Evolutionary conservation across 2,329 filamentous ascomycete species (phyloP).

Genomic region (Cercospora brassicicola): DNA sequence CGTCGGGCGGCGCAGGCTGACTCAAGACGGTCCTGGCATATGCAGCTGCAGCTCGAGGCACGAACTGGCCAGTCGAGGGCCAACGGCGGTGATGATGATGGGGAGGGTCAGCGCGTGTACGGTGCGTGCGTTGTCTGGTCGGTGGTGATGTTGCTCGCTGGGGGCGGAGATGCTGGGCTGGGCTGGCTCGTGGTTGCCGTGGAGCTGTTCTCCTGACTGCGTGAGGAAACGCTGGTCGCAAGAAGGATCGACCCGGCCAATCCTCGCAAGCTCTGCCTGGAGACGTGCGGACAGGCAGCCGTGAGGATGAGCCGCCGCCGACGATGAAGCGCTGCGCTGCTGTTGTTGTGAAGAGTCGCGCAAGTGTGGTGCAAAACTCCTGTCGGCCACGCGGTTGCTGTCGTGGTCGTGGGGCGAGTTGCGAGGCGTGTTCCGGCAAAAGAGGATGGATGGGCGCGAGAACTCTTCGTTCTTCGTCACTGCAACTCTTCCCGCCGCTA

Average conservation of each 20-base stretch:
- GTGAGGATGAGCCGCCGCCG: not conserved
- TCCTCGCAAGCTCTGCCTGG: not conserved
- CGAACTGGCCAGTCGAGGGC: not conserved
- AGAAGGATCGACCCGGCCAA: not conserved
- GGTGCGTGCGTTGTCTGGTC: not conserved
- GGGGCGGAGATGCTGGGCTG: not conserved
- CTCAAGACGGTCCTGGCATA: conserved; percentile 11
- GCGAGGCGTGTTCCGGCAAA: not conserved
- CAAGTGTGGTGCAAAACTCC: not conserved
- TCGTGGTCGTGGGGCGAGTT: not conserved
- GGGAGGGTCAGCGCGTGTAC: not conserved
- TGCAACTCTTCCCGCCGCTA: conserved; percentile 3
- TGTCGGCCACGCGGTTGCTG: not conserved
- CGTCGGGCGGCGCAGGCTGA: conserved; percentile 15
- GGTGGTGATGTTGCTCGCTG: not conserved
- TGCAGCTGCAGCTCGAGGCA: conserved; percentile 19
- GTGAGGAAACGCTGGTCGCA: not conserved
- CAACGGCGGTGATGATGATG: not conserved
- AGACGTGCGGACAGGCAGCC: not conserved
- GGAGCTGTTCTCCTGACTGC: not conserved
- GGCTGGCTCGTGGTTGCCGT: not conserved
- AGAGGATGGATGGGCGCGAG: conserved; percentile 4
- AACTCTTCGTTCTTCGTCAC: not conserved
- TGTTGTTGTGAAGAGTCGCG: not conserved
- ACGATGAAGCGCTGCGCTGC: not conserved